These are phyloP conservation scores for Pseudonitzschia multiseries DNA, from an alignment of 108 stramenopile genomes.

Conservation along the genomic window DNA sequence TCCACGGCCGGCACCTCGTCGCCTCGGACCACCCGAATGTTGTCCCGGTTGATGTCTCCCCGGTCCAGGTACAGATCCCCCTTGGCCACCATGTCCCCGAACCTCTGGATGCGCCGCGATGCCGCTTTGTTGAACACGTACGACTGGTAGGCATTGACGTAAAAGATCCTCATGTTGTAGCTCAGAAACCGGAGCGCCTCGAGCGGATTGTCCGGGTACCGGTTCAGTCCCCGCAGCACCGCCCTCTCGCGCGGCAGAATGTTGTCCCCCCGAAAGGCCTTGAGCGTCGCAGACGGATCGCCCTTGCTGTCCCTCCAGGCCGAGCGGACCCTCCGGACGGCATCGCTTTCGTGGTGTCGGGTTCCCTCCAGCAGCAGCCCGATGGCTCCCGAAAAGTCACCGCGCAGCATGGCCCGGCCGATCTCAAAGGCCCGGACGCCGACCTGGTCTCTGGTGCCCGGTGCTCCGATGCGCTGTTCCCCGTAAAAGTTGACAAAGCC, in stretches of 20 bases:
- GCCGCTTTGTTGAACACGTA: constrained; percentile 81
- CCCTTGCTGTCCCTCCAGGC: constrained; percentile 57
- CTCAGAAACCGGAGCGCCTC: constrained; percentile 65
- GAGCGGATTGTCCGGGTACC: constrained; percentile 59
- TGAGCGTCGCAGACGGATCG: constrained; percentile 55
- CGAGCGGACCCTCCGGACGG: constrained; percentile 45
- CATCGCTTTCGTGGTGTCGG: constrained; percentile 35
- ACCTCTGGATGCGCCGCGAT: constrained; percentile 53
- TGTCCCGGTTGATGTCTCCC: constrained; percentile 10
- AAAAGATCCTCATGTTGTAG: constrained; percentile 62
- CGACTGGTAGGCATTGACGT: constrained; percentile 85
- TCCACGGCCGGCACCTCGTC: constrained; percentile 22
- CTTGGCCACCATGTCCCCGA: constrained; percentile 46
- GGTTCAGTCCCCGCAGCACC: constrained; percentile 67
- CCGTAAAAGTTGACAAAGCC: constrained; percentile 91
- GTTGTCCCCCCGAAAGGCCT: constrained; percentile 54
- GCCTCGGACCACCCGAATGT: constrained; percentile 32
- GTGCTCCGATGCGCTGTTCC: constrained; percentile 79
- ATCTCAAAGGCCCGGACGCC: constrained; percentile 81
- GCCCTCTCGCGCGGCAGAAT: constrained; percentile 68
- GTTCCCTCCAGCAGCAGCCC: constrained; percentile 66
- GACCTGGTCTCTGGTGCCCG: constrained; percentile 50
- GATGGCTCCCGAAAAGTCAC: constrained; percentile 60
- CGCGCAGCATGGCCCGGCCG: constrained; percentile 71
- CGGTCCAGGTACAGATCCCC: constrained; percentile 67